These are phyloP conservation scores for Achaetomium macrosporum DNA, from an alignment of 2,329 filamentous ascomycete species.

Conservation along the genomic window DNA sequence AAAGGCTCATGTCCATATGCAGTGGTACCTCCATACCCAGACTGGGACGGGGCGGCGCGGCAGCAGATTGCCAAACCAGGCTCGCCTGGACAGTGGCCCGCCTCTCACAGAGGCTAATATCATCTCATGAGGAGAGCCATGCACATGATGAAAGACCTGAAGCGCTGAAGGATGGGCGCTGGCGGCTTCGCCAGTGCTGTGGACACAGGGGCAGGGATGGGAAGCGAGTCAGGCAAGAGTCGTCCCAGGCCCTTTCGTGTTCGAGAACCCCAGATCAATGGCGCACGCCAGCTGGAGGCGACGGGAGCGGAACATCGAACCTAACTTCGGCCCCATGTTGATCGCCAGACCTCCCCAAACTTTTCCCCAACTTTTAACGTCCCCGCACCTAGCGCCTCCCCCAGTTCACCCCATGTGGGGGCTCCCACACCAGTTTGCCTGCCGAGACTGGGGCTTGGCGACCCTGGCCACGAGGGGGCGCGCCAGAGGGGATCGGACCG, in stretches of 20 bases:
- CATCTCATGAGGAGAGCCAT: conserved; percentile 3
- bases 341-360: conserved; percentile 19
- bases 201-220: background rate
- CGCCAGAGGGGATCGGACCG: conserved; percentile 21
- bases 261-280: background rate
- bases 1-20: background rate
- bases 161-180: background rate
- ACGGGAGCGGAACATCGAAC: conserved; percentile 2
- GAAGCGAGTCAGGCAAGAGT: too few relatives aligned
- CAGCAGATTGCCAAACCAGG: conserved; percentile 21
- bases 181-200: conserved; percentile 1
- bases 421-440: conserved; percentile 13
- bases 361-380: conserved; percentile 24
- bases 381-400: conserved; percentile 3
- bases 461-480: conserved; percentile 11
- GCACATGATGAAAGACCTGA: background rate
- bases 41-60: conserved; percentile 18
- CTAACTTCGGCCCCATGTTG: conserved; percentile 1
- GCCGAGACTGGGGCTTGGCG: conserved; percentile 17
- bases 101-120: conserved; percentile 22
- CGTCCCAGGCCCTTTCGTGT: background rate
- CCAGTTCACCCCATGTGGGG: conserved; percentile 6
- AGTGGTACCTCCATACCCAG: conserved; percentile 3
- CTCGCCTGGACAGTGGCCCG: conserved; percentile 11
- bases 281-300: background rate